Base-by-base conservation (phyloP, 345 rosid genomes). In the Garcia nutans region DNA sequence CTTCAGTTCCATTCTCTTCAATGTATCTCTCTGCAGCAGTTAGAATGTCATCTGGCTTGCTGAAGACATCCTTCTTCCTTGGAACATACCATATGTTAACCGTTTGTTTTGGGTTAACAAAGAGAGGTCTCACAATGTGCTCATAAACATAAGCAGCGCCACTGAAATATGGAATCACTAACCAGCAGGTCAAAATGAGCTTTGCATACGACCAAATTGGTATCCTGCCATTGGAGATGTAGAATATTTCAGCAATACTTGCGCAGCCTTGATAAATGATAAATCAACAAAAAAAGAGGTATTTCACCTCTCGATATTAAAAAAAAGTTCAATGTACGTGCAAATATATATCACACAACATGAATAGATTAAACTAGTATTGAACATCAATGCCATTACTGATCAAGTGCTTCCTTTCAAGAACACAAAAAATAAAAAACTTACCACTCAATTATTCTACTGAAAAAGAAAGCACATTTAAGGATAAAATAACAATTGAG, bases 61-160 rank as follows among this genome's bases (percentile, higher is more conserved):
- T 82, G 72, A 84, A 85, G 77, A 74, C 5, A 50, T 90, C 97
- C 82, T 88, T 87, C 92, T 87, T 91, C 86, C 85, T 91, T 1
- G 98, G 98, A 54, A 92, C 87, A 84, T 96, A 93, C 99, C 98
- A 93, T 73, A 96, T 89, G 68, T 96, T 96, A 76, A 96, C 80
- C 57, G 89, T 88, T 73, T 83, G 89, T 12, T 74, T 81, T 19
- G 90, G 97, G 74, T 93, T 96, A 74, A 89, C 33, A 65, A 88
- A 88, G 82, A 93, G 58, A 60, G 95, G 93, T 78, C 99, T 92
- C 82, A 93, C 82, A 73, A 87, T 86, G 79, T 92, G 96, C 72
- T 93, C 93, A 72, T 96, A 96, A 24, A 93, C 97, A 76, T 91
- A 91, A 44, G 99, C 91, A 80, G 99, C 98, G 22, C 99, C 98